Conservation (phyloP, 129 eudicot species). For the Escallonia herrerae region DNA sequence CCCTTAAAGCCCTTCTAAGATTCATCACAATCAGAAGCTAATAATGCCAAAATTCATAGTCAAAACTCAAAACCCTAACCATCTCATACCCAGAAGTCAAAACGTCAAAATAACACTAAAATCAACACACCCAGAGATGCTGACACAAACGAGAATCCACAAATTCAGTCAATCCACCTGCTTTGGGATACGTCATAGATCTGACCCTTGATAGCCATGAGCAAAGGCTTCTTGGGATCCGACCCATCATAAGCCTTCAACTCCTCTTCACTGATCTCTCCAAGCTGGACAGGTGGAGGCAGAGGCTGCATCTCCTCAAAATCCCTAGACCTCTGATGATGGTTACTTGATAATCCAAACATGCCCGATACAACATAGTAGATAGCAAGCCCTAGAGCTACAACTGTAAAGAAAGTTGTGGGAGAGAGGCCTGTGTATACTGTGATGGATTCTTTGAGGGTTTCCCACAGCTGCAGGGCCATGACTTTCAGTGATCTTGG, state of each 20-base stretch:
- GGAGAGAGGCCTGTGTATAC: slow-evolving; percentile 74
- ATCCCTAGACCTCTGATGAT: slow-evolving; percentile 21
- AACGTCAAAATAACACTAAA: too few species aligned
- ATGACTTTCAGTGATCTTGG: slow-evolving; percentile 16
- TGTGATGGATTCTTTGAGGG: slow-evolving; percentile 52
- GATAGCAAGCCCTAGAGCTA: slow-evolving; percentile 51
- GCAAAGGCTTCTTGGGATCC: slow-evolving; percentile 71
- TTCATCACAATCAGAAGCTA: background rate
- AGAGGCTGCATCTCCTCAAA: slow-evolving; percentile 52
- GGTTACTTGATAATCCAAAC: slow-evolving; percentile 45
- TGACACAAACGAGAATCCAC: too few species aligned
- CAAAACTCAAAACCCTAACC: too few species aligned
- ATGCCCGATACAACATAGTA: slow-evolving; percentile 48
- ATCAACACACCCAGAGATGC: too few species aligned
- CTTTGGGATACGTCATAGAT: slow-evolving; percentile 88
- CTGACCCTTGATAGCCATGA: slow-evolving; percentile 92
- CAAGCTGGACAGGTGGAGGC: slow-evolving; percentile 82
- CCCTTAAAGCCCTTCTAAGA: background rate
- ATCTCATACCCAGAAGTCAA: background rate
- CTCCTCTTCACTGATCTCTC: slow-evolving; percentile 68
- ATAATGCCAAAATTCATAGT: background rate
- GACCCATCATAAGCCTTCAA: slow-evolving; percentile 60
- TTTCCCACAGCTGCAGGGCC: slow-evolving; percentile 66
- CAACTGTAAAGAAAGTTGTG: slow-evolving; percentile 49
- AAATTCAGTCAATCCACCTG: slow-evolving; percentile 37